These are phyloP conservation scores for Populus hybrid DNA, from an alignment of 441 rosid genomes.

Conservation along the genomic window DNA sequence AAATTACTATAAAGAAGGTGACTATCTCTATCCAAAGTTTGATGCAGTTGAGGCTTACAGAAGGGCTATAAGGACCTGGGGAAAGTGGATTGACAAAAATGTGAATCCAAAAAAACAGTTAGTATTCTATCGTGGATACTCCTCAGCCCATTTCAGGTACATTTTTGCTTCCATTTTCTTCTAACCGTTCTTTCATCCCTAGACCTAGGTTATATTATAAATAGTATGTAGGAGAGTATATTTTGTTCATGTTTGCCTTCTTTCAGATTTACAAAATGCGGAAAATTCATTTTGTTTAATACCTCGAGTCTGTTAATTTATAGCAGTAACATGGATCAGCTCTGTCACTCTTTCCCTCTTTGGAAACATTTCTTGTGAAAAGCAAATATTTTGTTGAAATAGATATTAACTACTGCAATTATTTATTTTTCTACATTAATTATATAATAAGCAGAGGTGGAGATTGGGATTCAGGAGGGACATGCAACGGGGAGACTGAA, in stretches of 20 bases:
- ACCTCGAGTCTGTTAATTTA: neutral
- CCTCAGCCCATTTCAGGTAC: conserved; percentile 93
- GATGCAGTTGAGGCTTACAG: conserved; percentile 84
- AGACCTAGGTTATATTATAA: neutral
- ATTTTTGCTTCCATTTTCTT: neutral
- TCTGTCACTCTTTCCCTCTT: neutral
- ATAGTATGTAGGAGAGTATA: neutral
- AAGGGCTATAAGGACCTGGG: conserved; percentile 84
- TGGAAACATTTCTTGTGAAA: neutral
- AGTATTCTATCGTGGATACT: conserved; percentile 89
- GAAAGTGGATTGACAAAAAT: conserved; percentile 66
- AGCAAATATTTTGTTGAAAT: neutral
- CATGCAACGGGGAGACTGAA: conserved; percentile 71
- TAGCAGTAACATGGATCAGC: neutral
- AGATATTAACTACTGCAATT: neutral
- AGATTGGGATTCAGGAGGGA: conserved; percentile 94
- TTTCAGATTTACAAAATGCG: neutral
- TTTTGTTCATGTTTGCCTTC: neutral
- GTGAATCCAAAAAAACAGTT: conserved; percentile 53
- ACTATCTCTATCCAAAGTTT: conserved; percentile 69
- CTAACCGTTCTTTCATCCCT: neutral
- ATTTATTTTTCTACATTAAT: neutral
- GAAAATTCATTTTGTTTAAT: neutral
- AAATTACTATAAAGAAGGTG: conserved; percentile 91
- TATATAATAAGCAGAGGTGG: conserved; percentile 60